Base-by-base conservation (phyloP, 352 stramenopile species). In the Globisporangium yorkense region DNA sequence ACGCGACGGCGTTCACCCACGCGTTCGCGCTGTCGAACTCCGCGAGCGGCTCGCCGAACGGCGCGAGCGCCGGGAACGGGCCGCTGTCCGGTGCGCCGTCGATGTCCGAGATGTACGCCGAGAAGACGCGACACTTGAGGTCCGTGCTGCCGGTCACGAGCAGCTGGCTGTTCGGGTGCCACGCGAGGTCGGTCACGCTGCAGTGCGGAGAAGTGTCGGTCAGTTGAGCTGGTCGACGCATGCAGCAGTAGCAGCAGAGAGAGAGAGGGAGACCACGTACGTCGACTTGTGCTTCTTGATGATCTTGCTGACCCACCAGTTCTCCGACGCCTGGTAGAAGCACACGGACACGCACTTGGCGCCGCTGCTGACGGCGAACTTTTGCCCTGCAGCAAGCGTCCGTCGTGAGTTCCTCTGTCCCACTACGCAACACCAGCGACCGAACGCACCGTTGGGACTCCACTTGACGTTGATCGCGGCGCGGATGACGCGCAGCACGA, bases 271-370 rank as follows among this genome's bases (percentile, higher is more conserved):
- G 53, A 24, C 6, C 18, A 96, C 72, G 57, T 92, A 94, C 84
- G 93, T 97, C 40, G 87, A 97, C 77, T 98, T 98, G 80, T 98
- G 90, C 65, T 97, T 97, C 72, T 98, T 98, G 73, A 98, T 97
- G 67, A 97, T 96, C 77, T 98, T 98, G 62, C 78, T 92, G 55
- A 98, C 84, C 91, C 94, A 98, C 93, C 93, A 98, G 71, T 98
- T 94, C 64, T 97, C 90, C 7, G 75, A 65, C 37, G 74, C 75
- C 68, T 98, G 88, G 63, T 97, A 97, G 62, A 89, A 93, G 65
- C 92, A 98, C 47, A 98, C 88, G 0, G 93, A 93, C 24, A 98
- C 89, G 60, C 87, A 96, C 71, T 98, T 98, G 62, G 89, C 79
- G 37, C 90, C 88, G 56, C 86, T 97, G 24, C 81, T 91, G 33